These are phyloP conservation scores for Trametes gibbosa DNA, from an alignment of 768 basidiomycete genomes.

Conservation along the genomic window DNA sequence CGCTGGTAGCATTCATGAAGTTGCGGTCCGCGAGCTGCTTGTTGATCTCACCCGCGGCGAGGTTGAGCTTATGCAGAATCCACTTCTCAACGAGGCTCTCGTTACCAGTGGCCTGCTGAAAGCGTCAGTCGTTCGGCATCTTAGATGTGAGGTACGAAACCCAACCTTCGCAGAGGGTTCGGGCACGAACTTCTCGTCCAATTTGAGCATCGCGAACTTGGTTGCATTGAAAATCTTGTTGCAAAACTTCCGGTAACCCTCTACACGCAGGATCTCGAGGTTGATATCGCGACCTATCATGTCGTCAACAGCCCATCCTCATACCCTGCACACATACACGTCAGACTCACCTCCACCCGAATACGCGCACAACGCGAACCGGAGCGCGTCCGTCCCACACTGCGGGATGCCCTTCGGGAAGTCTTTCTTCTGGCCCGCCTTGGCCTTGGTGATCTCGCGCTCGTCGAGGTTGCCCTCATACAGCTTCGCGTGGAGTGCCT, in stretches of 20 bases:
- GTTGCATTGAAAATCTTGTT: conserved; percentile 99
- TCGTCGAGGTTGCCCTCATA: conserved; percentile 91
- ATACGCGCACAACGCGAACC: conserved; percentile 95
- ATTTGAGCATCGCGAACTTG: conserved; percentile 98
- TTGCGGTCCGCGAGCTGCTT: conserved; percentile 72
- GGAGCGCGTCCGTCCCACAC: conserved; percentile 94
- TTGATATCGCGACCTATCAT: conserved; percentile 89
- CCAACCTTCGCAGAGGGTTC: conserved; percentile 63
- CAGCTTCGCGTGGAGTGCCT: conserved; percentile 81
- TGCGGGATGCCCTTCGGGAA: conserved; percentile 99
- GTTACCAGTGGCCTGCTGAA: conserved; percentile 71
- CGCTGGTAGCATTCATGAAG: conserved; percentile 88
- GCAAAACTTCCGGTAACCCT: conserved; percentile 99
- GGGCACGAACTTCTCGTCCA: conserved; percentile 83
- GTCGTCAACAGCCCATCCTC: background rate
- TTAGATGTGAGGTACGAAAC: background rate
- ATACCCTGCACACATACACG: background rate
- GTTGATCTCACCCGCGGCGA: conserved; percentile 77
- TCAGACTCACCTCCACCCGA: conserved; percentile 70
- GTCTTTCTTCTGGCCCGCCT: conserved; percentile 95
- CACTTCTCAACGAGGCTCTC: conserved; percentile 93
- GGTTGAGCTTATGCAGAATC: conserved; percentile 92
- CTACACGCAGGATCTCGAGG: conserved; percentile 90
- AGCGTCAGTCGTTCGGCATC: background rate
- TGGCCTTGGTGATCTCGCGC: conserved; percentile 88